phyloP scores from a whole-genome alignment of 371 early-diverging fungal genomes.

The Choanephora cucurbitarum region DNA sequence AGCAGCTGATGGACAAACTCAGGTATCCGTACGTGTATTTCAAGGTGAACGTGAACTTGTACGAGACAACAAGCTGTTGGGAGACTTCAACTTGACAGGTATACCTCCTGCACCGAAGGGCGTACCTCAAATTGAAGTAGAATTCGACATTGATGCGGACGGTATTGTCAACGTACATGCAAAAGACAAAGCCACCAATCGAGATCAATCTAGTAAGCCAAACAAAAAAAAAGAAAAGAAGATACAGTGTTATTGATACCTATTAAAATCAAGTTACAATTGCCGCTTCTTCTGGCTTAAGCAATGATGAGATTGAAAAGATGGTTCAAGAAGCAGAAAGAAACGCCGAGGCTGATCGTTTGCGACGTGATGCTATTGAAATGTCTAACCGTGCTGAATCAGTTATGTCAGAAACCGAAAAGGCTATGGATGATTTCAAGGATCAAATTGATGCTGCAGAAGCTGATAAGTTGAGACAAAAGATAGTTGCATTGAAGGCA shows the following conservation, averaged over 20 bases:
- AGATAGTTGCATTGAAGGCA: conserved; percentile 78
- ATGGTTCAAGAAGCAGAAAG: conserved; percentile 95
- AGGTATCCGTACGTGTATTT: conserved; percentile 97
- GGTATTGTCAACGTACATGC: conserved; percentile 99
- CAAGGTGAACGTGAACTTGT: conserved; percentile 99
- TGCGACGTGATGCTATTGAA: conserved; percentile 92
- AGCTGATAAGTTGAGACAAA: conserved; percentile 76
- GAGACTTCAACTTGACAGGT: conserved; percentile 93
- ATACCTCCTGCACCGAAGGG: conserved; percentile 92
- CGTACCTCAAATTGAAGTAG: conserved; percentile 93
- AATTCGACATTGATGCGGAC: conserved; percentile 99
- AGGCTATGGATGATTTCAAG: conserved; percentile 93
- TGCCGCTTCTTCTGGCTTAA: conserved; percentile 96
- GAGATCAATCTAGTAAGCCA: conserved; percentile 67
- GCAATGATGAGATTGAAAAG: conserved; percentile 93
- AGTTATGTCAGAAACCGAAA: conserved; percentile 89
- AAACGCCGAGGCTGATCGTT: conserved; percentile 90
- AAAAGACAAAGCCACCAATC: conserved; percentile 95
- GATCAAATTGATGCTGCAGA: conserved; percentile 87
- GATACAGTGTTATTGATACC: too few relatives aligned
- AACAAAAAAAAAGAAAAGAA: too few relatives aligned
- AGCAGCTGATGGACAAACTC: conserved; percentile 98
- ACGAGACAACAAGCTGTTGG: conserved; percentile 97
- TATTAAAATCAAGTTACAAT: conserved; percentile 92
- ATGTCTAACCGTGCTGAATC: conserved; percentile 93